A percentile compares a stretch with the other conserved stretches of the same genome.
These are phyloP conservation scores for Fusarium concolor DNA, from an alignment of 2,329 filamentous ascomycete species.

Conservation along the genomic window DNA sequence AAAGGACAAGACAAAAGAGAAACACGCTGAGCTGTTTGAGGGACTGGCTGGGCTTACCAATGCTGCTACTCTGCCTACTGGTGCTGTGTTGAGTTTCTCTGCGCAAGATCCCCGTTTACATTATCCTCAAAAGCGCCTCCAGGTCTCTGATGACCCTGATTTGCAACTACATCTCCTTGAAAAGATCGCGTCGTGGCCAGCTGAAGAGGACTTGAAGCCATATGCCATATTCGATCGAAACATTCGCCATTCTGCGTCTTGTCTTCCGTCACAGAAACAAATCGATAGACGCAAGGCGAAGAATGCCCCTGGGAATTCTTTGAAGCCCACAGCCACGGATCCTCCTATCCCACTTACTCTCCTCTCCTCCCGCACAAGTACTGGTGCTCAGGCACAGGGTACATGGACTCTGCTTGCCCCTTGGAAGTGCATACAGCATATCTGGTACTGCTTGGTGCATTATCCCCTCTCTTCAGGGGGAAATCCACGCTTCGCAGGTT, in stretches of 20 bases:
- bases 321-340: conserved; percentile 70
- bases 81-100: conserved; percentile 77
- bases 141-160: conserved; percentile 55
- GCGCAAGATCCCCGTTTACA: conserved; percentile 83
- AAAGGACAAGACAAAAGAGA: conserved; percentile 43
- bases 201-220: conserved; percentile 63
- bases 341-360: conserved; percentile 83
- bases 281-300: conserved; percentile 81
- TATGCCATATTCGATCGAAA: conserved; percentile 76
- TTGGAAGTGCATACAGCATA: conserved; percentile 86
- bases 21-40: conserved; percentile 62
- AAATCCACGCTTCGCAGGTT: conserved; percentile 83
- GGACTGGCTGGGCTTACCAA: conserved; percentile 71
- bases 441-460: conserved; percentile 90
- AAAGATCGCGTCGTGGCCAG: conserved; percentile 74
- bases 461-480: conserved; percentile 82
- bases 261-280: conserved; percentile 79
- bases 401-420: conserved; percentile 88
- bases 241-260: conserved; percentile 71
- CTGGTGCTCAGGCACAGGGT: conserved; percentile 66
- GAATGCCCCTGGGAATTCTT: conserved; percentile 70
- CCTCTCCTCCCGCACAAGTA: conserved; percentile 66
- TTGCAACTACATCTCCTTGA: conserved; percentile 63
- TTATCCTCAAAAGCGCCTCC: conserved; percentile 74
- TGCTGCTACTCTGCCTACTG: conserved; percentile 74